Evolutionary conservation across 495 filamentous ascomycete species (phyloP), one percentile per base, ranked within the genome.

Genomic region (Lineolata rhizophorae): DNA sequence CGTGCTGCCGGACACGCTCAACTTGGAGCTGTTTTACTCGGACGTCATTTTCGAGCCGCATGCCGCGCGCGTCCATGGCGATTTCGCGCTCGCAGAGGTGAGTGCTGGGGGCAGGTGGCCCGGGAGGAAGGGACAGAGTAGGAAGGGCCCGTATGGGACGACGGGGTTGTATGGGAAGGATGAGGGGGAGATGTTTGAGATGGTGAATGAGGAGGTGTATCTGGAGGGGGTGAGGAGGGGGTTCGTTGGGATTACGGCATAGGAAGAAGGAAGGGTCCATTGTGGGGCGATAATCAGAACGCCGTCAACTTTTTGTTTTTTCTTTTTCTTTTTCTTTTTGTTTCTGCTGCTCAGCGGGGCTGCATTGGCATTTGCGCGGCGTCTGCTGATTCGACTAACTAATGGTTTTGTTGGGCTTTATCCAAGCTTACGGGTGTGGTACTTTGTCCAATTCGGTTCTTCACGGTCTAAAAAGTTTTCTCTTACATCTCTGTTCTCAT

Each of bases 91-190:
- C 1, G 48, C 52, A 11, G 47, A 58, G 31, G 34, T 57, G 18
- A 29, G 35, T 3, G 58, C 54, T 2, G 44, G 41, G 12, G 57
- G 50, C 5, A 15, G 35, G 14, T 65, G 62, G 61, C 52, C 50
- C 4, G 27, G 40, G 5, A 32, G 47, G 10, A 35, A 45, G 40
- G 34, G 36, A 20, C 29, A 40, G 1, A 55, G 50, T 20, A 50
- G 51, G 9, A 64, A 64, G 36, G 62, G 62, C 0, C 62, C 62
- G 1, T 65, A 64, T 31, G 62, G 62, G n/a, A 46, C 47, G 27
- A 62, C 58, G 4, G 62, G 62, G 0, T 42, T 60, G 14, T 64
- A 65, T 29, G 61, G 57, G 18, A 62, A 61, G 31, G 57, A 56
- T 22, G 58, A 59, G 33, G 55, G 52, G 32, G 46, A 37, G 13